Evolutionary conservation across 1,139 yeast genomes (phyloP).

Genomic region (Saccharomyces hybrid): DNA sequence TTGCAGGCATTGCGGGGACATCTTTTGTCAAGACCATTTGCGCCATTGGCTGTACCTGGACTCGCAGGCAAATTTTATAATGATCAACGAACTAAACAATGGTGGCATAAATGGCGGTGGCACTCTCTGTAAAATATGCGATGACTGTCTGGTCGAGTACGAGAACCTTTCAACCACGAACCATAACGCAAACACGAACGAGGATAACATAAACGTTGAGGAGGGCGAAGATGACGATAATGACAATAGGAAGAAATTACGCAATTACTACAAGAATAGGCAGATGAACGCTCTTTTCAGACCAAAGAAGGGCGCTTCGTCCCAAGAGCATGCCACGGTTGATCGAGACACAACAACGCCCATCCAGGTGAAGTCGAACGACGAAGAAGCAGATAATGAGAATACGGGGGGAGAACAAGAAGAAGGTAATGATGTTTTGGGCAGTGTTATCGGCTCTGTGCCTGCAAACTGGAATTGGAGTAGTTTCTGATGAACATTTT

Average conservation of each 20-base stretch:
- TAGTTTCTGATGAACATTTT: conserved; percentile 38
- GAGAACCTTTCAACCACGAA: conserved; percentile 36
- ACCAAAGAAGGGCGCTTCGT: background rate
- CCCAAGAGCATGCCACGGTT: background rate
- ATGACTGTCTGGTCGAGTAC: conserved; percentile 62
- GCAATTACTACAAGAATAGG: conserved; percentile 1
- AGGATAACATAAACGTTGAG: conserved; percentile 11
- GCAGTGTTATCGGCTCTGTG: conserved; percentile 42
- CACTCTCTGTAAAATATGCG: conserved; percentile 71
- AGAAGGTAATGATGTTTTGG: conserved; percentile 18
- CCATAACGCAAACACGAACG: conserved; percentile 24
- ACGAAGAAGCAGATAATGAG: conserved; percentile 3
- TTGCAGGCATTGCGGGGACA: conserved; percentile 89
- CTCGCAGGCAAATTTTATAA: conserved; percentile 59
- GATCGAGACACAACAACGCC: background rate
- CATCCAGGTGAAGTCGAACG: background rate
- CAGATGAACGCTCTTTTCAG: background rate
- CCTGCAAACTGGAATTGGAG: conserved; percentile 83
- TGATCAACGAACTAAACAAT: conserved; percentile 22
- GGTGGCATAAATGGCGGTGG: conserved; percentile 65
- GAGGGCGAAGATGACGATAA: conserved; percentile 3
- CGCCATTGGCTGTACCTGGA: conserved; percentile 48
- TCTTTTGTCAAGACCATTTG: conserved; percentile 67
- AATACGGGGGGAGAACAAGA: conserved; percentile 10
- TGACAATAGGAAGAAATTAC: conserved; percentile 3